Percentiles rank a stretch among this genome's conserved stretches.
Conservation (phyloP, 2,329 filamentous ascomycete species). For the Sclerotinia spermophila region DNA sequence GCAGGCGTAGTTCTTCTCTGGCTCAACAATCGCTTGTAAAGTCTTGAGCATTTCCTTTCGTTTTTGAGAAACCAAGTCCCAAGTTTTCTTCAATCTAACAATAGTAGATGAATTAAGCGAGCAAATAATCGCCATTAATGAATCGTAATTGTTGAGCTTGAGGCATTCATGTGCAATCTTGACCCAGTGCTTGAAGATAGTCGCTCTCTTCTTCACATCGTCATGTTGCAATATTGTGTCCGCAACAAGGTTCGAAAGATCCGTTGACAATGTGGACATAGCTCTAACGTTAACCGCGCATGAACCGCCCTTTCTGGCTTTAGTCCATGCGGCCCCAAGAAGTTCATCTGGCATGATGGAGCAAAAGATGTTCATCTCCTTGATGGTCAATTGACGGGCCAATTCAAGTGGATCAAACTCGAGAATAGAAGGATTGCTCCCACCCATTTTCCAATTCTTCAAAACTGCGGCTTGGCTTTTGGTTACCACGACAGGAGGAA, state of each 20-base stretch:
- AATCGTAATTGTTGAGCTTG: slow-evolving; percentile 92
- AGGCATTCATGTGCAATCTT: slow-evolving; percentile 86
- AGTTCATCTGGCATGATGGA: slow-evolving; percentile 90
- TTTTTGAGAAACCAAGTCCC: slow-evolving; percentile 82
- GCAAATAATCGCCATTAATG: slow-evolving; percentile 94
- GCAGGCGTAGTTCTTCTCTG: slow-evolving; percentile 84
- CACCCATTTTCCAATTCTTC: slow-evolving; percentile 69
- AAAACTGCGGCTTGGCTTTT: slow-evolving; percentile 74
- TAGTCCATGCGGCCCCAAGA: slow-evolving; percentile 89
- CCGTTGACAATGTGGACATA: slow-evolving; percentile 89
- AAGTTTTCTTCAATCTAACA: slow-evolving; percentile 80
- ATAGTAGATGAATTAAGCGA: slow-evolving; percentile 91
- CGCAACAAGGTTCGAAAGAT: slow-evolving; percentile 86
- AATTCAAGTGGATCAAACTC: slow-evolving; percentile 92
- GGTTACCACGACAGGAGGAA: slow-evolving; percentile 66
- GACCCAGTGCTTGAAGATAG: slow-evolving; percentile 95
- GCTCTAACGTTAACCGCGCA: slow-evolving; percentile 86
- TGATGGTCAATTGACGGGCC: slow-evolving; percentile 87
- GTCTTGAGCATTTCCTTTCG: slow-evolving; percentile 75
- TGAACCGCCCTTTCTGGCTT: slow-evolving; percentile 62
- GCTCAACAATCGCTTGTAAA: slow-evolving; percentile 81
- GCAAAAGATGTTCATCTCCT: slow-evolving; percentile 88
- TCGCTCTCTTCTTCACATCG: slow-evolving; percentile 89
- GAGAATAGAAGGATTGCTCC: slow-evolving; percentile 67
- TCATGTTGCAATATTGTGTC: slow-evolving; percentile 84